phyloP scores from a whole-genome alignment of 2,329 filamentous ascomycete species.

The Diaporthe citrichinensis region DNA sequence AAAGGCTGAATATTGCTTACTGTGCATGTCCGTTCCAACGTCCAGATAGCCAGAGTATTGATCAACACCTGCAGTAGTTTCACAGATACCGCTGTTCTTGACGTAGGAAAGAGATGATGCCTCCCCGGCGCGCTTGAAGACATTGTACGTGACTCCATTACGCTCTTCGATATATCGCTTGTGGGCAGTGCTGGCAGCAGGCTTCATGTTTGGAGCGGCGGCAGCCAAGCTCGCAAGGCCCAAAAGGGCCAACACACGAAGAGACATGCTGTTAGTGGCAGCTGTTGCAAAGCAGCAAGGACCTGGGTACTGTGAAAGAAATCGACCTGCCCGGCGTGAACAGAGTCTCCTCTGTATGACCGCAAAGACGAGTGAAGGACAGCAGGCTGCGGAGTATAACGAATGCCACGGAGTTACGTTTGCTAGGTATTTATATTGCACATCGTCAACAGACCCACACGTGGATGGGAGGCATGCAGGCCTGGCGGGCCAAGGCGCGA shows the following conservation, averaged over 20 bases:
- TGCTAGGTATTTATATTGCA: conserved; percentile 10
- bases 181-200: conserved; percentile 21
- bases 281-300: not conserved
- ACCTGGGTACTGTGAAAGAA: not conserved
- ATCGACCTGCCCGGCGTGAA: not conserved
- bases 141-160: conserved; percentile 53
- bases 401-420: not conserved
- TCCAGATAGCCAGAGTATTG: conserved; percentile 66
- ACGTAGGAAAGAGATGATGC: conserved; percentile 61
- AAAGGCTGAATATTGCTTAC: not conserved
- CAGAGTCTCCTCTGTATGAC: not conserved
- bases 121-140: conserved; percentile 64
- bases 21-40: conserved; percentile 47
- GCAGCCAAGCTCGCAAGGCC: conserved; percentile 37
- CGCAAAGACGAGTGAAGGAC: not conserved
- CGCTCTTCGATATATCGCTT: conserved; percentile 39
- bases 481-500: conserved; percentile 14
- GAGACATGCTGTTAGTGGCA: conserved; percentile 20
- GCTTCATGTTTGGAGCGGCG: conserved; percentile 29
- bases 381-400: not conserved
- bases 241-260: conserved; percentile 32
- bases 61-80: conserved; percentile 64
- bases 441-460: not conserved
- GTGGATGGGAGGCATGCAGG: not conserved
- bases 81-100: conserved; percentile 65